Evolutionary conservation across 768 basidiomycete species (phyloP).

Genomic region (Kwoniella sp.): DNA sequence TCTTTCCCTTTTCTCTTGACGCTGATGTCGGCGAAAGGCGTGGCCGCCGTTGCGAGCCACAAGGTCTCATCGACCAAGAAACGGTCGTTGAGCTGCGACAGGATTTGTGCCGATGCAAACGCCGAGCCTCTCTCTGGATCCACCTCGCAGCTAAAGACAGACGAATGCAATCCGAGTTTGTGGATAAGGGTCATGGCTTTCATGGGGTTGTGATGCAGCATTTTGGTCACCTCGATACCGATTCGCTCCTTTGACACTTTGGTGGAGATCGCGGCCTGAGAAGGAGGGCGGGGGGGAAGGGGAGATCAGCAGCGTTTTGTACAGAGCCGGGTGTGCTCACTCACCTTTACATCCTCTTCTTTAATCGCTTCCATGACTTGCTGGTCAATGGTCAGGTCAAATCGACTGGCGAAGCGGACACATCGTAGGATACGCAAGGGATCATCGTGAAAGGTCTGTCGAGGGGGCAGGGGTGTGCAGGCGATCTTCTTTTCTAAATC

Average conservation of each 20-base stretch:
- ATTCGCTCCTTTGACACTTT: conserved; percentile 91
- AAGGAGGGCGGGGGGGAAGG: no score
- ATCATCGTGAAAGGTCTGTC: conserved; percentile 89
- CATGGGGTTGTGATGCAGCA: conserved; percentile 87
- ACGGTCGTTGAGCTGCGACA: conserved; percentile 59
- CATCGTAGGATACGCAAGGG: conserved; percentile 90
- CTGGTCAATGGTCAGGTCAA: conserved; percentile 69
- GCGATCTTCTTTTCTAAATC: conserved; percentile 78
- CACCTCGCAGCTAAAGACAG: conserved; percentile 50
- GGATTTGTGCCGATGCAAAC: conserved; percentile 65
- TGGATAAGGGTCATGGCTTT: conserved; percentile 74
- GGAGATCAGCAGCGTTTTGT: conserved; percentile 6
- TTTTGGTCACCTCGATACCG: conserved; percentile 89
- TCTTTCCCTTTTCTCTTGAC: conserved; percentile 66
- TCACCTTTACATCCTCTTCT: conserved; percentile 65
- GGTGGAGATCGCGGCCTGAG: conserved; percentile 68
- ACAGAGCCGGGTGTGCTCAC: background rate
- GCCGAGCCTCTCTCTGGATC: conserved; percentile 58
- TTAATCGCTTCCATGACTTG: conserved; percentile 49
- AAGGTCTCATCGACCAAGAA: conserved; percentile 60
- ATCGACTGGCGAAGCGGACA: conserved; percentile 86
- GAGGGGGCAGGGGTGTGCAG: conserved; percentile 83
- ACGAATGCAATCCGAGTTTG: conserved; percentile 67
- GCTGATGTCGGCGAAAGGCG: conserved; percentile 69
- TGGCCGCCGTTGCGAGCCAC: conserved; percentile 77